phyloP scores from a whole-genome alignment of 768 basidiomycete genomes.

The Tylopilus rubrobrunneus region DNA sequence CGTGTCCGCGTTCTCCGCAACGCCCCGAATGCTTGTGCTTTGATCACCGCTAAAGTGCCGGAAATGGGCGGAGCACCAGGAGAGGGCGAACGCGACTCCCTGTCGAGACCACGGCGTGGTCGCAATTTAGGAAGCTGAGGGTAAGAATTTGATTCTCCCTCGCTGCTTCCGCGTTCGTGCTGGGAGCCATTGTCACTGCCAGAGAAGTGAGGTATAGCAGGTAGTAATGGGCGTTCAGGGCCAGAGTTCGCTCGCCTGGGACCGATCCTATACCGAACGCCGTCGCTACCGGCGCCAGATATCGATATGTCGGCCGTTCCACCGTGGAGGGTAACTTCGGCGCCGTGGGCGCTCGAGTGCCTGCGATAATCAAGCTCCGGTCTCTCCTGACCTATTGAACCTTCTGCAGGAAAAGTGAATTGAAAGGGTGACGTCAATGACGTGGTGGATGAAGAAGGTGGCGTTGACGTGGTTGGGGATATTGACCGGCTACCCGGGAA shows the following conservation, averaged over 20 bases:
- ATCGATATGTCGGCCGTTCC: constrained; percentile 71
- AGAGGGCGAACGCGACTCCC: constrained; percentile 46
- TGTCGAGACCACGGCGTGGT: constrained; percentile 46
- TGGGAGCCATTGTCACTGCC: constrained; percentile 50
- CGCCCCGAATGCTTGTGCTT: constrained; percentile 86
- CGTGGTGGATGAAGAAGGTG: constrained; percentile 55
- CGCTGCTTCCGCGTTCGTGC: constrained; percentile 53
- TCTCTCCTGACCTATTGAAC: constrained; percentile 49
- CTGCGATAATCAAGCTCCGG: constrained; percentile 66
- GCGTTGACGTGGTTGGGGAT: constrained; percentile 64
- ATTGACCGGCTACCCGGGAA: constrained; percentile 68
- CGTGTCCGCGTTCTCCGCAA: constrained; percentile 74
- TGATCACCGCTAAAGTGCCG: constrained; percentile 84
- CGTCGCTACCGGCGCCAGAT: constrained; percentile 46
- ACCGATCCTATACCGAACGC: constrained; percentile 58
- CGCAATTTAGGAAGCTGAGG: constrained; percentile 40
- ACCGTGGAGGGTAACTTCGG: constrained; percentile 69
- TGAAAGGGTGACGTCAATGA: constrained; percentile 65
- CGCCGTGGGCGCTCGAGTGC: constrained; percentile 45
- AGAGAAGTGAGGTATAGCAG: constrained; percentile 44
- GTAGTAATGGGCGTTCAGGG: constrained; percentile 46
- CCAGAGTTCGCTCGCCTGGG: constrained; percentile 45
- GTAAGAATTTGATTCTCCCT: constrained; percentile 48
- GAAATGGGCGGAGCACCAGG: constrained; percentile 52
- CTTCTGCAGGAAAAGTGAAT: constrained; percentile 57